These are phyloP conservation scores for Euphorbia pulcherrima DNA, from an alignment of 345 rosid species.

Conservation along the genomic window DNA sequence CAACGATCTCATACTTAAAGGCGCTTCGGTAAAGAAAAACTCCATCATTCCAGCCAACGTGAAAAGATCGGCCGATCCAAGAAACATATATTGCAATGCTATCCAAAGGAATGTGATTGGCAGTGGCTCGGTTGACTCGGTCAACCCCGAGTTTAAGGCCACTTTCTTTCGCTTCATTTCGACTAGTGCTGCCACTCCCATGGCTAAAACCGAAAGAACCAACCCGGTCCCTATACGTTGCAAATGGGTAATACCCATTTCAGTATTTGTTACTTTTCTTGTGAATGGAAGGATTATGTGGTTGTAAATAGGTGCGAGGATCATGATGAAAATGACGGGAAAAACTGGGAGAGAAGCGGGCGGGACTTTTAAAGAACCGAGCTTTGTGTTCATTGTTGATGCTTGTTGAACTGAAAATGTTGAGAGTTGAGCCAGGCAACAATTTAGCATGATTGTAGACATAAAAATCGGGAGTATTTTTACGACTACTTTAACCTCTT, in stretches of 20 bases:
- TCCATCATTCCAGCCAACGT: slow-evolving; percentile 92
- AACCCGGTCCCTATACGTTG: slow-evolving; percentile 83
- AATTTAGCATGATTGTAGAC: slow-evolving; percentile 81
- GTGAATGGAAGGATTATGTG: slow-evolving; percentile 62
- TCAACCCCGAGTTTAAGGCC: slow-evolving; percentile 32
- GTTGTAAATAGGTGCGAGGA: slow-evolving; percentile 68
- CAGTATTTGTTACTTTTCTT: slow-evolving; percentile 52
- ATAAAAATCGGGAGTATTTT: slow-evolving; percentile 65
- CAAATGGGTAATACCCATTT: slow-evolving; percentile 69
- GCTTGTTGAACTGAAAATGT: slow-evolving; percentile 93
- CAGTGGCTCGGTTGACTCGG: slow-evolving; percentile 45
- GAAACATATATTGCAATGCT: slow-evolving; percentile 77
- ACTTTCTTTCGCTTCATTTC: slow-evolving; percentile 61
- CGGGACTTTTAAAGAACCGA: slow-evolving; percentile 63
- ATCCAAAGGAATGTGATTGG: slow-evolving; percentile 89
- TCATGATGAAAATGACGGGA: slow-evolving; percentile 75
- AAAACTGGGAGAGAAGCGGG: slow-evolving; percentile 87
- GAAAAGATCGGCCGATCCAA: slow-evolving; percentile 96
- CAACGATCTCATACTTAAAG: slow-evolving; percentile 75
- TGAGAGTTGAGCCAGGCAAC: slow-evolving; percentile 95
- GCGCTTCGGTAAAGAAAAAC: slow-evolving; percentile 86
- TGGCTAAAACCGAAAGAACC: slow-evolving; percentile 61
- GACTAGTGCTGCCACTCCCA: slow-evolving; percentile 76
- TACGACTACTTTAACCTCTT: slow-evolving; percentile 63
- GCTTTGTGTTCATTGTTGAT: slow-evolving; percentile 75